Evolutionary conservation across 768 basidiomycete species (phyloP).

Genomic region (Naganishia vaughanmartiniae): DNA sequence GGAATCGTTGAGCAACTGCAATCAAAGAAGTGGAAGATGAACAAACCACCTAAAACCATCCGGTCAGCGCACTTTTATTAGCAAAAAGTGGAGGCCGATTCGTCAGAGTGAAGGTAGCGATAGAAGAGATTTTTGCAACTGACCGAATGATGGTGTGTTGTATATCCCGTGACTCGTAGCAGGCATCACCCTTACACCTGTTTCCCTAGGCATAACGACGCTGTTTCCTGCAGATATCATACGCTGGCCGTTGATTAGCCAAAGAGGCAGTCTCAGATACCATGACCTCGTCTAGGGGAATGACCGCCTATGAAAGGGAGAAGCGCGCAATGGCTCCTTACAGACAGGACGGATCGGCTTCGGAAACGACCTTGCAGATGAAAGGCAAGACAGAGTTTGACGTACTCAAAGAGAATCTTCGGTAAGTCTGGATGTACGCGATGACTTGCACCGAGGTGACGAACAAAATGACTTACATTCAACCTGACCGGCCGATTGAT

Average conservation of each 20-base stretch:
- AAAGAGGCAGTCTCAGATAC: neutral
- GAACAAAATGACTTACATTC: neutral
- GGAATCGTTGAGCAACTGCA: neutral
- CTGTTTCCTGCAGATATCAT: neutral
- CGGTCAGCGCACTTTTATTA: neutral
- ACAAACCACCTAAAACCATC: no score
- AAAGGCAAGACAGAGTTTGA: slow-evolving; percentile 52
- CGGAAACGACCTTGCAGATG: neutral
- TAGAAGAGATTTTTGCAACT: neutral
- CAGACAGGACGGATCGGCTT: neutral
- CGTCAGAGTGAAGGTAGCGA: slow-evolving; percentile 11
- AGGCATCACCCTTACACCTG: no score
- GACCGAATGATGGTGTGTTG: no score
- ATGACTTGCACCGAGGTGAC: neutral
- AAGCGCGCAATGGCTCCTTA: slow-evolving; percentile 4
- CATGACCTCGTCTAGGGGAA: neutral
- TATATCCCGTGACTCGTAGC: no score
- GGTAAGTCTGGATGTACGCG: slow-evolving; percentile 37
- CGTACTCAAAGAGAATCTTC: slow-evolving; percentile 53
- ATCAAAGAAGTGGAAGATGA: neutral
- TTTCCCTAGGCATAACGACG: no score
- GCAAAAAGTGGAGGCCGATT: slow-evolving; percentile 14
- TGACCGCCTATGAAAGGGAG: slow-evolving; percentile 26
- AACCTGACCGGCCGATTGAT: neutral
- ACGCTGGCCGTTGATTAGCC: neutral